Base-by-base conservation (phyloP, 352 stramenopile genomes). In the Halophytophthora batemanensis region DNA sequence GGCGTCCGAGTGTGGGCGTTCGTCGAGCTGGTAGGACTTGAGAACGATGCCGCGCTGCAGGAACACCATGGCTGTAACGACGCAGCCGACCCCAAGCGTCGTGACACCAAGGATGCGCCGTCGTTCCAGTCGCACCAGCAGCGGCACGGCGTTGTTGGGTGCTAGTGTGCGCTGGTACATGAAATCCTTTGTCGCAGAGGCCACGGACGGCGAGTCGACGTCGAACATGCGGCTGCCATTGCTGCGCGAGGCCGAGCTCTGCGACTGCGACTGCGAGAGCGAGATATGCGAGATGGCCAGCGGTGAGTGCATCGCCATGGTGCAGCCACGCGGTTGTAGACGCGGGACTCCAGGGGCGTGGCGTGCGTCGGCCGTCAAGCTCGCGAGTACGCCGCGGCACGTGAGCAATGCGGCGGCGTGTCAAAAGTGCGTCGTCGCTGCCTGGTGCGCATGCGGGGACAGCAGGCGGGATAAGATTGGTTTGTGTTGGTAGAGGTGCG, bases 251-350 rank as follows among this genome's bases (percentile, higher is more conserved):
- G 35, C 37, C 1, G 62, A 76, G 53, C 55, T 73, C 25, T 50
- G 50, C 18, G 72, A 79, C 25, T 50, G 50, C 18, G 72, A 79
- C 42, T 74, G 70, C 38, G 77, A 86, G 35, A 87, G 50, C 19
- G 74, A 76, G 53, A 89, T 87, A 54, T 80, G 74, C 10, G 78
- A 89, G 66, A 89, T 70, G 37, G 71, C 64, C 31, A 89, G 56
- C 37, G 78, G 75, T 34, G 78, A 86, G 36, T 75, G 42, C 78
- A 85, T 81, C 18, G 25, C 35, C 25, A 31, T 31, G 25, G 25
- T 8, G 4, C 4, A 31, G 25, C 4, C 25, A 8, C 25, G 25
- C 25, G 25, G n/a, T n/a, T n/a, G n/a, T 8, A 8, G 25, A 8
- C 25, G 25, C 25, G 25, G 25, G 8, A 31, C 25, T 31, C 25